Evolutionary conservation across 371 early-diverging fungal genomes (phyloP).

Genomic region (Batrachochytrium dendrobatidis): DNA sequence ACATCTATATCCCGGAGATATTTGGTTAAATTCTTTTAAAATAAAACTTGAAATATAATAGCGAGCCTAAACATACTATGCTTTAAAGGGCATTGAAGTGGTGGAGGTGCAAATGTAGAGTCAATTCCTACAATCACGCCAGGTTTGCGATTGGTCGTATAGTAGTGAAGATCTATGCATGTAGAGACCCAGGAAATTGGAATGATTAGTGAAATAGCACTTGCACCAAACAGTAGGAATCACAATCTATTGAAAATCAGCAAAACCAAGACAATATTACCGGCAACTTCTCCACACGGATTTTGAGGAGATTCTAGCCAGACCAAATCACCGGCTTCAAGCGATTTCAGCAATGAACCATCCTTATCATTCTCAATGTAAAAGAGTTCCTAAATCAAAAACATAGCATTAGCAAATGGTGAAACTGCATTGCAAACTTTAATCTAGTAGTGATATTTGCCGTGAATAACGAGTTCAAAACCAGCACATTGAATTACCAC

Average conservation of each 20-base stretch:
- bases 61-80: slow-evolving; percentile 12
- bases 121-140: slow-evolving; percentile 31
- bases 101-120: slow-evolving; percentile 40
- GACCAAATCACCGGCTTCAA: slow-evolving; percentile 21
- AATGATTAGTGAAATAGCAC: no score
- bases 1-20: slow-evolving; percentile 29
- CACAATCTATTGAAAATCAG: no score
- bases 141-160: background rate
- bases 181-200: no score
- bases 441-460: no score
- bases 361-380: slow-evolving; percentile 18
- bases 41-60: background rate
- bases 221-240: no score
- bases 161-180: slow-evolving; percentile 6
- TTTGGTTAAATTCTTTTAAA: slow-evolving; percentile 1
- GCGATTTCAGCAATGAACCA: background rate
- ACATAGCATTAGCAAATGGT: background rate
- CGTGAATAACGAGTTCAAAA: no score
- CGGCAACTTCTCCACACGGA: slow-evolving; percentile 33
- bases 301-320: slow-evolving; percentile 38
- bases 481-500: no score
- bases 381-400: slow-evolving; percentile 5
- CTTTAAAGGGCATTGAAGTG: slow-evolving; percentile 26
- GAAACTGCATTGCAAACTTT: no score
- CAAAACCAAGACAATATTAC: no score